Evolutionary conservation across 1,284 basidiomycete genomes (phyloP).

Genomic region (Ceratobasidium sp.): DNA sequence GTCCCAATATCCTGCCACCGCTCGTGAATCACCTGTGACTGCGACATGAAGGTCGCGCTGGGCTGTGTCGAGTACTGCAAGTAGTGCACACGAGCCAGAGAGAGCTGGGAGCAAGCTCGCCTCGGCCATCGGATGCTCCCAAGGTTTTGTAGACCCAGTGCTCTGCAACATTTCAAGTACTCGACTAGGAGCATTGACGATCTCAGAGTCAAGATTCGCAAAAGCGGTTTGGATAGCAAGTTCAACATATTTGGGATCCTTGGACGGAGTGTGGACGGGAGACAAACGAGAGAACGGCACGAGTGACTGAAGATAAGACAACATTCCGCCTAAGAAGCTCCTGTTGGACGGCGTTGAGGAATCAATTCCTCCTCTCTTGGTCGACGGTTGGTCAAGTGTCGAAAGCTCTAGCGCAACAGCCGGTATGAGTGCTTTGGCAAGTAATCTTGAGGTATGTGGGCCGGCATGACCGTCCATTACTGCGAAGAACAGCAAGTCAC

Average conservation of each 20-base stretch:
- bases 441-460: constrained; percentile 82
- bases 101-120: constrained; percentile 82
- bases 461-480: constrained; percentile 96
- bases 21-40: constrained; percentile 92
- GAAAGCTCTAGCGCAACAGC: constrained; percentile 84
- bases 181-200: constrained; percentile 79
- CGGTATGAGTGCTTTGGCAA: constrained; percentile 87
- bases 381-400: constrained; percentile 58
- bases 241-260: constrained; percentile 72
- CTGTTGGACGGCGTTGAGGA: background rate
- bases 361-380: constrained; percentile 21
- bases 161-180: constrained; percentile 63
- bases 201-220: constrained; percentile 78
- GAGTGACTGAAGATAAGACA: constrained; percentile 56
- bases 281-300: constrained; percentile 58
- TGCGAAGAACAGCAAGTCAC: constrained; percentile 83
- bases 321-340: constrained; percentile 35
- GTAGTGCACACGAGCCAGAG: constrained; percentile 85
- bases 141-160: constrained; percentile 53
- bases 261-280: constrained; percentile 55
- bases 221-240: constrained; percentile 83
- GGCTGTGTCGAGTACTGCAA: constrained; percentile 86
- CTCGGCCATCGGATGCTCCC: constrained; percentile 68
- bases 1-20: constrained; percentile 94
- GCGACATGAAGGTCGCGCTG: constrained; percentile 87